Conservation (phyloP, 257 asterid species). For the Nicotiana paniculata region DNA sequence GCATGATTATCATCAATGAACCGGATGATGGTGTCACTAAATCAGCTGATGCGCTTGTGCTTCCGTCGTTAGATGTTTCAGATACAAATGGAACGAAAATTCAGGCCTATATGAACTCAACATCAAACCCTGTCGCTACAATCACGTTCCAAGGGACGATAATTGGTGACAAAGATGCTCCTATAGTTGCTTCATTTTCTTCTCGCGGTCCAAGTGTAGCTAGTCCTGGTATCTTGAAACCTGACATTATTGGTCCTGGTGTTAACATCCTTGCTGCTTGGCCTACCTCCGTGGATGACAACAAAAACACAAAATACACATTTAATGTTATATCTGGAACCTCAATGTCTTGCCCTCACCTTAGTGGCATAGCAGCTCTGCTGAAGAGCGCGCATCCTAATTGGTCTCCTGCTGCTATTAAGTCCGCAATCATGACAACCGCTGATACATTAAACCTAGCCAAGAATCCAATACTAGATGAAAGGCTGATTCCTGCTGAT, state of each 20-base stretch:
- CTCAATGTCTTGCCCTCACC: constrained; percentile 54
- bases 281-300: constrained; percentile 28
- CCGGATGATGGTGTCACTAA: constrained; percentile 2
- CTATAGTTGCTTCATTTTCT: constrained; percentile 36
- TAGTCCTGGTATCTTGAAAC: constrained; percentile 52
- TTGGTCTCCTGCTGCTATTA: constrained; percentile 46
- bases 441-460: constrained; percentile 30
- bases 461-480: constrained; percentile 22
- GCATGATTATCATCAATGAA: constrained; percentile 30
- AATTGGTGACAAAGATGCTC: constrained; percentile 35
- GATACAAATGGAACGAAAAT: constrained; percentile 11
- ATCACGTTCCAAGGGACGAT: constrained; percentile 36
- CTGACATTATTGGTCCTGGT: constrained; percentile 60
- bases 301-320: constrained; percentile 14
- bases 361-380: constrained; percentile 38
- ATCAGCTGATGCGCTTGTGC: constrained; percentile 16
- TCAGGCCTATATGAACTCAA: constrained; percentile 21
- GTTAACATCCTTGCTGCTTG: constrained; percentile 49
- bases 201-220: constrained; percentile 35
- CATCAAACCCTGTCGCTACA: constrained; percentile 18
- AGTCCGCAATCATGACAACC: constrained; percentile 53
- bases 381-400: constrained; percentile 34
- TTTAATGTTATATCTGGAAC: constrained; percentile 48
- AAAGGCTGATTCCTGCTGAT: constrained; percentile 21
- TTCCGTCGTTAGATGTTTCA: constrained; percentile 24